A percentile compares a stretch with the other conserved stretches of the same genome.
These are phyloP conservation scores for Acanthamoeba divionensis DNA, from an alignment of 208 protist species.

Conservation along the genomic window DNA sequence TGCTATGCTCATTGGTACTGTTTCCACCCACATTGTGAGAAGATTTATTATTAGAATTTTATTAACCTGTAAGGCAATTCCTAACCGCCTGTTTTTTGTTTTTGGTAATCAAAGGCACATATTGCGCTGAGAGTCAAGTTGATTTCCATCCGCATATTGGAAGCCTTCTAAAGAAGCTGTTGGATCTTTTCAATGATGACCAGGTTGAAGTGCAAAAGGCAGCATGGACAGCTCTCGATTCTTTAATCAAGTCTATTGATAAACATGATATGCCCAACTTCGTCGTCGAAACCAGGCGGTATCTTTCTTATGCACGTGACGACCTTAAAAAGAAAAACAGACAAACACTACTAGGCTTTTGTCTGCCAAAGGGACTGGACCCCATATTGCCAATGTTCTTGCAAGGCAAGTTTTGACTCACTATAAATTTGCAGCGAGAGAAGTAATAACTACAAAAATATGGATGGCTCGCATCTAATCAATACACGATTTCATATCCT, in stretches of 20 bases:
- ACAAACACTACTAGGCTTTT: conserved; percentile 69
- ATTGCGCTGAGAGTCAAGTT: conserved; percentile 6
- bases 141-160: conserved; percentile 35
- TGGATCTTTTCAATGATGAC: conserved; percentile 67
- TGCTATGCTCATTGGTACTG: neutral
- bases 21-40: neutral
- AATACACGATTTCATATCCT: neutral
- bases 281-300: neutral
- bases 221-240: conserved; percentile 57
- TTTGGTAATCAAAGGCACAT: conserved; percentile 25
- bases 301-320: conserved; percentile 26
- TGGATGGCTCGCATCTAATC: conserved; percentile 42
- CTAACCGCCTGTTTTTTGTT: neutral
- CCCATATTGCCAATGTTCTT: conserved; percentile 79
- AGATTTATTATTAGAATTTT: neutral
- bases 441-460: neutral
- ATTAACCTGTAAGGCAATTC: conserved; percentile 25
- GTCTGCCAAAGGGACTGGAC: conserved; percentile 75
- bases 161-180: conserved; percentile 43
- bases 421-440: too few species aligned
- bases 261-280: conserved; percentile 62
- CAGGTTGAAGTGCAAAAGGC: conserved; percentile 57
- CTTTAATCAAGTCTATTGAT: conserved; percentile 37
- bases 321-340: conserved; percentile 44
- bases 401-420: conserved; percentile 64